These are phyloP conservation scores for Candida anglica DNA, from an alignment of 805 yeast genomes.

Conservation along the genomic window DNA sequence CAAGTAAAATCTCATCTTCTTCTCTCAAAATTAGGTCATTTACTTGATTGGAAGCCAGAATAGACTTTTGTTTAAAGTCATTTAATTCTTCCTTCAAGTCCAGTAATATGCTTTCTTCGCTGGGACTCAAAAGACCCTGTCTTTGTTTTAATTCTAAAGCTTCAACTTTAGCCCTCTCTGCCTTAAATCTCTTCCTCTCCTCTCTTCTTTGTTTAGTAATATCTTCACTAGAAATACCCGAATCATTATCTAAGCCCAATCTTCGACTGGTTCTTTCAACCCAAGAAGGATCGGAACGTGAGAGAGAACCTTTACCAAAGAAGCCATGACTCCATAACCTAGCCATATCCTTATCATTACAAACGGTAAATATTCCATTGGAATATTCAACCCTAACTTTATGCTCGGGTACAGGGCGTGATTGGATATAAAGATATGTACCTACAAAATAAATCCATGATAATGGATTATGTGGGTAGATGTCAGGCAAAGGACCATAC, in stretches of 20 bases:
- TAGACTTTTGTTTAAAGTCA: slow-evolving; percentile 15
- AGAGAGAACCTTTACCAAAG: slow-evolving; percentile 87
- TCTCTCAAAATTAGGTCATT: slow-evolving; percentile 4
- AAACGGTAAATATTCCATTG: slow-evolving; percentile 36
- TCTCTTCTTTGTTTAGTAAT: slow-evolving; percentile 68
- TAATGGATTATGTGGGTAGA: slow-evolving; percentile 63
- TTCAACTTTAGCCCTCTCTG: slow-evolving; percentile 48
- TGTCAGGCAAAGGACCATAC: slow-evolving; percentile 45
- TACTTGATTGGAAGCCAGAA: too few species aligned
- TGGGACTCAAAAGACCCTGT: slow-evolving; percentile 18
- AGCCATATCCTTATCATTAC: slow-evolving; percentile 42
- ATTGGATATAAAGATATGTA: slow-evolving; percentile 21
- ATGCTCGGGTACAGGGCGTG: slow-evolving; percentile 19
- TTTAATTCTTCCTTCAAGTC: slow-evolving; percentile 12
- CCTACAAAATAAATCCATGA: slow-evolving; percentile 52
- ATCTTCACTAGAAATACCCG: slow-evolving; percentile 59
- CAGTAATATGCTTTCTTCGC: slow-evolving; percentile 17
- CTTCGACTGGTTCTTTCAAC: slow-evolving; percentile 55
- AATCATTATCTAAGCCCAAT: slow-evolving; percentile 40
- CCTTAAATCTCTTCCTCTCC: slow-evolving; percentile 70
- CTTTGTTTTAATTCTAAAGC: slow-evolving; percentile 49
- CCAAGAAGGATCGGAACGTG: slow-evolving; percentile 95
- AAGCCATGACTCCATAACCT: slow-evolving; percentile 81
- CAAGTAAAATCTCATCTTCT: slow-evolving; percentile 15
- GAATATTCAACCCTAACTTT: slow-evolving; percentile 20